Base-by-base conservation (phyloP, 23 red algal species). In the Gracilaria gracilis region DNA sequence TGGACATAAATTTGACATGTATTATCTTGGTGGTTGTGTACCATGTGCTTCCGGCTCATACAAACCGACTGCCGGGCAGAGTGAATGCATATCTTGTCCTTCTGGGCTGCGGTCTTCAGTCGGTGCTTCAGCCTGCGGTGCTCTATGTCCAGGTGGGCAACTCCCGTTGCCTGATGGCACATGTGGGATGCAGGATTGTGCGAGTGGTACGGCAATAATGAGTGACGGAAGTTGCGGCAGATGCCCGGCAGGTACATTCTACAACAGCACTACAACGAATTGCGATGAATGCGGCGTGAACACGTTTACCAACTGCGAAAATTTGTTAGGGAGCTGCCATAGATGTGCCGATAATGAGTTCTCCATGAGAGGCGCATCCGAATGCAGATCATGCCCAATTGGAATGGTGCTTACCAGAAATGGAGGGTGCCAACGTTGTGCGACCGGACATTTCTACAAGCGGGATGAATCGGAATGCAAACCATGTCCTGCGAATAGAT, bases 211-310 rank as follows among this genome's bases (percentile, higher is more conserved):
- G 15, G 69, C 69, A n/a, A 7, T 46, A 15, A 38, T 74, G 39
- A 74, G 69, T 29, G 69, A 74, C 44, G 69, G 69, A 17, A 74
- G 36, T 21, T 74, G 69, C 24, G 69, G 69, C 4, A 74, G 69
- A 74, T 74, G 69, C 35, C 34, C 16, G 20, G 36, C 69, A 8
- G 69, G 69, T 0, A 74, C 69, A 36, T 46, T 42, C 19, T 74
- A 74, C 69, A 74, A 74, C 62, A 36, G 62, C 62, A 67, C 62
- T 33, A 2, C 62, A 17, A 9, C 13, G 2, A 67, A 9, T 31
- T 74, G 69, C 35, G 69, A 74, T 40, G 36, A 74, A 24, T 74
- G 69, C 24, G 69, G 37, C 11, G 36, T 46, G 69, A 74, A 74
- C 36, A 42, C 69, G 21, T 74, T 74, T 36, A 19, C 69, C 4